Conservation (phyloP, 2,329 filamentous ascomycete species). For the Colletotrichum chlorophyti region DNA sequence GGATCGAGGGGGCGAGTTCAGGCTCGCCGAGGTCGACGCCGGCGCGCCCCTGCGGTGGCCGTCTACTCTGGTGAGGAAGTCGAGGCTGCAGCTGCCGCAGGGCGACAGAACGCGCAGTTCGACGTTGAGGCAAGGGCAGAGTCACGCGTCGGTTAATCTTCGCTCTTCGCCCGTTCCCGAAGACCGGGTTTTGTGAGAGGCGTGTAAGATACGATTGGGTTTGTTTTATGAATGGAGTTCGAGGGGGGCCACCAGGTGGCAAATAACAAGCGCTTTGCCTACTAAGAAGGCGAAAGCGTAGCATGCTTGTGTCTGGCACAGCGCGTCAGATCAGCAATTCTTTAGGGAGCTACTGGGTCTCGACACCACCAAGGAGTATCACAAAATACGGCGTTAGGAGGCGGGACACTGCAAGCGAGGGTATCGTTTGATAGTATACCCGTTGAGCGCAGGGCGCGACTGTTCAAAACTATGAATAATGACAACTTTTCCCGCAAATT, state of each 20-base stretch:
- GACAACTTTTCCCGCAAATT: constrained; percentile 2
- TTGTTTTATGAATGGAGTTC: no score
- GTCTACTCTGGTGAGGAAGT: constrained; percentile 4
- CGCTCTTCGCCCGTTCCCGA: neutral
- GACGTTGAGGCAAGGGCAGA: neutral
- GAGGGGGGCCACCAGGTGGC: no score
- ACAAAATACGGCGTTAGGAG: neutral
- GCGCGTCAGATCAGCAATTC: neutral
- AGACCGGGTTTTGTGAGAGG: neutral
- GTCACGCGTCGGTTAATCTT: neutral
- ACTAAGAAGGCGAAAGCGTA: no score
- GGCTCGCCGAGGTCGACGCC: constrained; percentile 12
- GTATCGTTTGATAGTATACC: constrained; percentile 16
- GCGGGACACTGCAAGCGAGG: neutral
- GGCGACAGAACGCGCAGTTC: neutral
- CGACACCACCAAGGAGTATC: neutral
- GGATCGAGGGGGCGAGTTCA: constrained; percentile 4
- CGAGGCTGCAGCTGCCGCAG: constrained; percentile 12
- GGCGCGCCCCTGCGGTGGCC: constrained; percentile 9
- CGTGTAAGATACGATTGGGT: no score
- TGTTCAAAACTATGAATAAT: constrained; percentile 24
- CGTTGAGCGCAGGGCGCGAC: constrained; percentile 12
- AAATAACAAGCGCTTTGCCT: no score
- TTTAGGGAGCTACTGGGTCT: neutral
- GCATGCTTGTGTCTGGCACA: neutral